Evolutionary conservation across 495 filamentous ascomycete species (phyloP).

Genomic region (Achaetomiella virescens): DNA sequence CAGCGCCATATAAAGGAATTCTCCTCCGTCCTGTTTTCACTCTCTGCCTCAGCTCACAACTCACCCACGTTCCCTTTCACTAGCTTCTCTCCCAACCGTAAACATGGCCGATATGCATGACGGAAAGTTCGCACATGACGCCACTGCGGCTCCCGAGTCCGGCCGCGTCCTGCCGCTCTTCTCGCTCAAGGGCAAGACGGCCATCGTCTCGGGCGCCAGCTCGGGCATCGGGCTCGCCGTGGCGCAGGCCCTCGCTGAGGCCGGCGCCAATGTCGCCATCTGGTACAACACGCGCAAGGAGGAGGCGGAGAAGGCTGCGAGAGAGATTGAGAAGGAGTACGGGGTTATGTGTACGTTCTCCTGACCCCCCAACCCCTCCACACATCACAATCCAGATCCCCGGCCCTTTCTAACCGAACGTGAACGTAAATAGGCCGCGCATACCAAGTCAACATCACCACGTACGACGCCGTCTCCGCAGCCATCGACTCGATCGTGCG

Average conservation of each 20-base stretch:
- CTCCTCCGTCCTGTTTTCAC: too few species aligned
- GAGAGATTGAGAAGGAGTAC: slow-evolving; percentile 64
- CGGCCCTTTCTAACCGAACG: not conserved
- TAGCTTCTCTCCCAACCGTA: not conserved
- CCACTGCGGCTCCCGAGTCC: slow-evolving; percentile 53
- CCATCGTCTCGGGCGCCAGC: slow-evolving; percentile 75
- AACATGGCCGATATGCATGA: slow-evolving; percentile 45
- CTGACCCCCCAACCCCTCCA: not conserved
- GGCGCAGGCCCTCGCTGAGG: slow-evolving; percentile 69
- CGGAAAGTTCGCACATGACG: slow-evolving; percentile 54
- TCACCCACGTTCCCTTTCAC: not conserved
- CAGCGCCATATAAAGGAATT: too few species aligned
- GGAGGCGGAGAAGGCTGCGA: slow-evolving; percentile 62
- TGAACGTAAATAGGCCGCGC: slow-evolving; percentile 53
- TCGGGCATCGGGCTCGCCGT: slow-evolving; percentile 77
- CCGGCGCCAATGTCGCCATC: slow-evolving; percentile 80
- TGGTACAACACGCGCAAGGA: slow-evolving; percentile 80
- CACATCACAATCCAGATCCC: not conserved
- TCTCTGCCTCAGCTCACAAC: too few species aligned
- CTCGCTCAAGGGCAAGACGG: slow-evolving; percentile 76
- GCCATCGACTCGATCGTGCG: slow-evolving; percentile 53
- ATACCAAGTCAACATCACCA: slow-evolving; percentile 64
- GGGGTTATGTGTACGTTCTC: slow-evolving; percentile 66
- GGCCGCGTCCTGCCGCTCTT: slow-evolving; percentile 69
- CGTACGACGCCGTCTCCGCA: slow-evolving; percentile 50